Evolutionary conservation across 2,329 filamentous ascomycete species (phyloP).

Genomic region (Colletotrichum aenigma): DNA sequence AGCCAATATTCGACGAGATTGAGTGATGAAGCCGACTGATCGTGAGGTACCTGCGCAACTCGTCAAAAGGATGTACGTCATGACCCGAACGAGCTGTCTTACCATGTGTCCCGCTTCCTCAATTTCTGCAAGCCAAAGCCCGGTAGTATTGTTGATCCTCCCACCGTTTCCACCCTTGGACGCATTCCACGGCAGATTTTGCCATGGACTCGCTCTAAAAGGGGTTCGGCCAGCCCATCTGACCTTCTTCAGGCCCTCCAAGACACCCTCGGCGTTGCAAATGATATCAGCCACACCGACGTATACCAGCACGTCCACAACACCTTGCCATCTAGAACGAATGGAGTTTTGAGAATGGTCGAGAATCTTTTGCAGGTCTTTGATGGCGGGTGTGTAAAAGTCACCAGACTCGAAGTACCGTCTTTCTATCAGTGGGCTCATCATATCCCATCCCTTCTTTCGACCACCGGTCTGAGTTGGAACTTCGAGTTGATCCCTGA

Average conservation of each 20-base stretch:
- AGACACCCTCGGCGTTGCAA: constrained; percentile 6
- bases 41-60: not conserved
- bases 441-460: not conserved
- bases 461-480: not conserved
- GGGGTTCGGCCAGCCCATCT: not conserved
- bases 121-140: not conserved
- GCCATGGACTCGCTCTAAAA: not conserved
- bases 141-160: not conserved
- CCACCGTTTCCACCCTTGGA: not conserved
- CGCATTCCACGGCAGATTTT: not conserved
- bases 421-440: not conserved
- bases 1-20: not conserved
- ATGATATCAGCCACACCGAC: not conserved
- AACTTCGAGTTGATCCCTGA: not conserved
- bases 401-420: not conserved
- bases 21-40: not conserved
- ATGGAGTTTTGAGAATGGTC: not conserved
- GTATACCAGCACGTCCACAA: not conserved
- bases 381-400: not conserved
- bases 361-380: not conserved
- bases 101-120: not conserved
- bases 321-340: not conserved
- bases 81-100: not conserved
- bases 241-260: not conserved
- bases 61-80: not conserved